These are phyloP conservation scores for Pelargonium australe DNA, from an alignment of 441 rosid genomes.

Conservation along the genomic window DNA sequence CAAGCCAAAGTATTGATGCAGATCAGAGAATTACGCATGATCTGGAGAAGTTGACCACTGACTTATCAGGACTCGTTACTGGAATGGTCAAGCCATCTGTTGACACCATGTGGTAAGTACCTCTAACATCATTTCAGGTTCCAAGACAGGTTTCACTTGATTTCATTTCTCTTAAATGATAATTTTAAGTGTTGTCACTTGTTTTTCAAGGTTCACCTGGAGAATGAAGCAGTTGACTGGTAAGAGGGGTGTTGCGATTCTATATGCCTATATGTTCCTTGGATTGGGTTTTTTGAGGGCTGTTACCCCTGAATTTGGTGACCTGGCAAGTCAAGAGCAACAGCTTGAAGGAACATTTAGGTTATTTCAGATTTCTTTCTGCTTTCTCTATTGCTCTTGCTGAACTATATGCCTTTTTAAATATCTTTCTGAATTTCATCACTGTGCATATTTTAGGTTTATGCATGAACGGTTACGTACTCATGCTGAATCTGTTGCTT, in stretches of 20 bases:
- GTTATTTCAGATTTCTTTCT: conserved; percentile 32
- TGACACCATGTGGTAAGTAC: conserved; percentile 88
- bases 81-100: conserved; percentile 99
- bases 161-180: conserved; percentile 17
- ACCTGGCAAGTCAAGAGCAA: conserved; percentile 80
- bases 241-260: conserved; percentile 87
- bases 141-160: background rate
- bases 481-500: conserved; percentile 98
- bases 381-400: conserved; percentile 9
- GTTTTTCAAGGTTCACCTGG: conserved; percentile 87
- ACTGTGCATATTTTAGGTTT: conserved; percentile 49
- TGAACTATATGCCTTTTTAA: conserved; percentile 14
- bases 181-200: conserved; percentile 18
- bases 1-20: conserved; percentile 85
- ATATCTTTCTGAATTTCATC: conserved; percentile 16
- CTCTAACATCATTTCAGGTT: conserved; percentile 8
- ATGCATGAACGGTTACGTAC: conserved; percentile 96
- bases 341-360: conserved; percentile 97
- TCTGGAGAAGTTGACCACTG: conserved; percentile 81
- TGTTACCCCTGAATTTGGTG: conserved; percentile 95
- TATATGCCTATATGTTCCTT: conserved; percentile 92
- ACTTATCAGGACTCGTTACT: conserved; percentile 86
- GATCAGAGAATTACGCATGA: conserved; percentile 97
- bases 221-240: conserved; percentile 99
- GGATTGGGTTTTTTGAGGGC: conserved; percentile 92